Evolutionary conservation across 164 flowering plant genomes (phyloP), one percentile per base, ranked within the genome.

Genomic region (Macadamia integrifolia): DNA sequence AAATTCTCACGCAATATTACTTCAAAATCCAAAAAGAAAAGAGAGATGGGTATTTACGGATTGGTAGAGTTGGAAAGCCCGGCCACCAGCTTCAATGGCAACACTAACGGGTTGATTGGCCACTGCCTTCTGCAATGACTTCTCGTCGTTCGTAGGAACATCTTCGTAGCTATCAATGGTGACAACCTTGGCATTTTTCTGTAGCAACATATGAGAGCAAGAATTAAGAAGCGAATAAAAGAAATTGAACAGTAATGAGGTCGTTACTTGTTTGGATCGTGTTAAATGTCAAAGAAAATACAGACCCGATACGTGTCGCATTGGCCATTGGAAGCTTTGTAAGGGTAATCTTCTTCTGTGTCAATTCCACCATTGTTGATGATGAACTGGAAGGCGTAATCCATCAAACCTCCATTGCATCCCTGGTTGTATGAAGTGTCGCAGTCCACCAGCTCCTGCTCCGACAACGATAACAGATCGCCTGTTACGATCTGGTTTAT

Each of bases 391-490:
- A 88, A 93, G 1, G 88, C 98, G 63, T 83, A 81, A 69, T 91
- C 96, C 97, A 90, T 87, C 11, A 87, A 83, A 75, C 98, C 97
- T 0, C 98, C 98, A 72, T 84, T 82, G 82, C 97, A 93, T 7
- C 97, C 98, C 62, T 87, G 82, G 69, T 89, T 87, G 60, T 83
- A 84, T 0, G 82, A 63, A n/a, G 76, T 88, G 60, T 92, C 98
- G 69, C 97, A 90, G 66, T 90, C 95, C 28, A 90, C 90, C 69
- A 92, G 69, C 73, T 90, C 96, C 79, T 92, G 98, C 81, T 90
- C 94, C 0, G 96, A 90, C 9, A 90, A 76, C 1, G 87, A 78
- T 59, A 92, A 78, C 57, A 90, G 69, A 48, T 86, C 85, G 0
- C 87, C 88, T 0, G 94, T 86, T 17, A 78, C 86, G 6, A 92